Evolutionary conservation across 345 rosid species (phyloP).

Genomic region (Gossypium thurberi): DNA sequence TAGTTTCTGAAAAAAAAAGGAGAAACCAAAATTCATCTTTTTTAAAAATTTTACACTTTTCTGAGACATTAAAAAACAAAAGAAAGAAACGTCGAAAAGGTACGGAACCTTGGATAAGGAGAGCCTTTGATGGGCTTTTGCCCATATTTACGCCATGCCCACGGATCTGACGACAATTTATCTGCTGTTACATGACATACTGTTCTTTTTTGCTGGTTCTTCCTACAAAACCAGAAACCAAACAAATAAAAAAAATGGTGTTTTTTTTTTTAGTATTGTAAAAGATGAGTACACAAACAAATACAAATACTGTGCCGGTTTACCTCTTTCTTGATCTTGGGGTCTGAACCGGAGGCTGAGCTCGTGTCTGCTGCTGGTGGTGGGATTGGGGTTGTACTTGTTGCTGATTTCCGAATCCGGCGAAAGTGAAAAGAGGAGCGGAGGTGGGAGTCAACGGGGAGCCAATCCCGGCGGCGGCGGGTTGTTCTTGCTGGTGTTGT

Average conservation of each 20-base stretch:
- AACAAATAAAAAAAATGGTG: too few relatives aligned
- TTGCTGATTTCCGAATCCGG: slow-evolving; percentile 23
- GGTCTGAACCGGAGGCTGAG: slow-evolving; percentile 13
- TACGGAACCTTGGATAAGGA: slow-evolving; percentile 66
- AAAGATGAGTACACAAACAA: not conserved
- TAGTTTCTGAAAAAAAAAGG: slow-evolving; percentile 46
- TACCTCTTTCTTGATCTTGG: slow-evolving; percentile 58
- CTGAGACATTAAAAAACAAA: too few relatives aligned
- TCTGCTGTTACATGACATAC: slow-evolving; percentile 67
- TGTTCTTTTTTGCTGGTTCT: slow-evolving; percentile 54
- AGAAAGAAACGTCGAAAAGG: not conserved
- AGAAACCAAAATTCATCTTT: not conserved
- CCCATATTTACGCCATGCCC: slow-evolving; percentile 99
- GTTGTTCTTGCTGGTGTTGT: slow-evolving; percentile 13
- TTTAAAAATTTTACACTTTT: too few relatives aligned
- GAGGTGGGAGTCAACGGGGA: slow-evolving; percentile 15
- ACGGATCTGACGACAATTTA: slow-evolving; percentile 66
- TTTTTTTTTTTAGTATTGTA: too few relatives aligned
- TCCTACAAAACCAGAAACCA: slow-evolving; percentile 34
- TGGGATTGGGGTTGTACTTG: slow-evolving; percentile 16
- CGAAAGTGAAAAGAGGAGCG: slow-evolving; percentile 26
- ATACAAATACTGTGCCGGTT: not conserved
- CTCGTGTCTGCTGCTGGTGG: not conserved
- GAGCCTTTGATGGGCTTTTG: slow-evolving; percentile 97
- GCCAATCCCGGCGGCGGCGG: not conserved